These are phyloP conservation scores for Acanthamoeba royreba DNA, from an alignment of 208 protist genomes.

Conservation along the genomic window DNA sequence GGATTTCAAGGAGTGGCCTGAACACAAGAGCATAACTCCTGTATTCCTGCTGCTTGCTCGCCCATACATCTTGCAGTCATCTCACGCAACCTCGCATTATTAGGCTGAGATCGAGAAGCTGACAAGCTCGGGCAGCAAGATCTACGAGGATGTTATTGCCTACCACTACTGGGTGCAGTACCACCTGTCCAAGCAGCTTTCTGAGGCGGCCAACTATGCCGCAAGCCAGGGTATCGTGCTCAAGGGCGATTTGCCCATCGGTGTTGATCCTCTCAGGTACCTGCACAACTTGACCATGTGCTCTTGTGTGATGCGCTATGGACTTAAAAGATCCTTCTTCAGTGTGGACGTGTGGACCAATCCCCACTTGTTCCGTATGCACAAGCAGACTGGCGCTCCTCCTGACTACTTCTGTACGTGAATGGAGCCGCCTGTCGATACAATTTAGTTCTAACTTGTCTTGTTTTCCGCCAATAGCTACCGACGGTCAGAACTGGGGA, in stretches of 20 bases:
- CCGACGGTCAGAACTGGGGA: slow-evolving; percentile 83
- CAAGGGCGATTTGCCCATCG: slow-evolving; percentile 86
- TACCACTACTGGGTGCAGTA: slow-evolving; percentile 77
- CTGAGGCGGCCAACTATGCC: slow-evolving; percentile 60
- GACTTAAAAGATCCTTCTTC: neutral
- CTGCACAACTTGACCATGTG: neutral
- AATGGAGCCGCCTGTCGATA: neutral
- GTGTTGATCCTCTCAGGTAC: slow-evolving; percentile 68
- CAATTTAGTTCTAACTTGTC: neutral
- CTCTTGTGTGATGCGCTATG: neutral
- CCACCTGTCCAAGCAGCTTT: slow-evolving; percentile 72
- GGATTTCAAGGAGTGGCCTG: slow-evolving; percentile 71
- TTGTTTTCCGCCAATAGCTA: neutral
- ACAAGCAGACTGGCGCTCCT: slow-evolving; percentile 75
- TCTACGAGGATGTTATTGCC: slow-evolving; percentile 56
- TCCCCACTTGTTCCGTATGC: slow-evolving; percentile 68
- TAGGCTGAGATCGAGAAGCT: slow-evolving; percentile 53
- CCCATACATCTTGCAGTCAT: neutral
- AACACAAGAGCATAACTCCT: slow-evolving; percentile 53
- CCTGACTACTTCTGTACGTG: slow-evolving; percentile 76
- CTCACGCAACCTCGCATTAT: neutral
- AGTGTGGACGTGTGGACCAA: slow-evolving; percentile 73
- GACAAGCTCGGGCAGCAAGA: neutral
- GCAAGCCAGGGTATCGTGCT: slow-evolving; percentile 65
- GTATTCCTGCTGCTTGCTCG: neutral